Conservation (phyloP, 495 filamentous ascomycete genomes). For the Astrothelium macrocarpum region DNA sequence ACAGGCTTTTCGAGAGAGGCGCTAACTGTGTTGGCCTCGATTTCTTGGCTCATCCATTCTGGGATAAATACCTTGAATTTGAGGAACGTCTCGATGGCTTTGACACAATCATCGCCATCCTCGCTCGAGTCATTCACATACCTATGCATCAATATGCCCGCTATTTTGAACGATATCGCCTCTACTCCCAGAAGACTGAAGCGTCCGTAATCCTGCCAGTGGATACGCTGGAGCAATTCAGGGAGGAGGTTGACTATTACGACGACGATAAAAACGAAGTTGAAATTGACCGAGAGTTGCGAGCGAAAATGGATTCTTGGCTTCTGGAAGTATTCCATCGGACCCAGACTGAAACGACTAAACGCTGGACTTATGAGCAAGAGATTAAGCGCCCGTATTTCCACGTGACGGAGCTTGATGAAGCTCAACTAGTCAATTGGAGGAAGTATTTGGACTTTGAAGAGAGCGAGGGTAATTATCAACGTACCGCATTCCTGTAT, state of each 20-base stretch:
- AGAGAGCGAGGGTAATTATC: constrained; percentile 70
- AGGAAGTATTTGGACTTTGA: constrained; percentile 95
- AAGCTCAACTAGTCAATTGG: constrained; percentile 84
- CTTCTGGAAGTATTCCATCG: constrained; percentile 73
- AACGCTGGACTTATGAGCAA: constrained; percentile 90
- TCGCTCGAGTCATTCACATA: constrained; percentile 78
- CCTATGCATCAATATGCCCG: constrained; percentile 95
- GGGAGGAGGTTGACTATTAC: constrained; percentile 58
- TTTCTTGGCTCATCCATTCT: constrained; percentile 91
- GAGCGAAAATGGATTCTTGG: constrained; percentile 65
- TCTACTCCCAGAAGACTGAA: constrained; percentile 63
- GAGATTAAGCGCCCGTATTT: constrained; percentile 96
- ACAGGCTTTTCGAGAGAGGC: constrained; percentile 86
- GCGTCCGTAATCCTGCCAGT: constrained; percentile 60
- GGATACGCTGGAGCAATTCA: constrained; percentile 59
- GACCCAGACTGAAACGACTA: constrained; percentile 81
- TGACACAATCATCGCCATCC: constrained; percentile 77
- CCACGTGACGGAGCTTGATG: constrained; percentile 87
- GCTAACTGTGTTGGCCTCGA: constrained; percentile 80
- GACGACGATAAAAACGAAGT: constrained; percentile 49
- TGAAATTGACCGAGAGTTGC: constrained; percentile 76
- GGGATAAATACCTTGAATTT: constrained; percentile 97
- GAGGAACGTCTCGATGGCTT: constrained; percentile 81
- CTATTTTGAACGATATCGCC: constrained; percentile 86
- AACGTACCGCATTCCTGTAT: constrained; percentile 72